Base-by-base conservation (phyloP, 495 filamentous ascomycete genomes). In the Aspergillus olivimuriae region DNA sequence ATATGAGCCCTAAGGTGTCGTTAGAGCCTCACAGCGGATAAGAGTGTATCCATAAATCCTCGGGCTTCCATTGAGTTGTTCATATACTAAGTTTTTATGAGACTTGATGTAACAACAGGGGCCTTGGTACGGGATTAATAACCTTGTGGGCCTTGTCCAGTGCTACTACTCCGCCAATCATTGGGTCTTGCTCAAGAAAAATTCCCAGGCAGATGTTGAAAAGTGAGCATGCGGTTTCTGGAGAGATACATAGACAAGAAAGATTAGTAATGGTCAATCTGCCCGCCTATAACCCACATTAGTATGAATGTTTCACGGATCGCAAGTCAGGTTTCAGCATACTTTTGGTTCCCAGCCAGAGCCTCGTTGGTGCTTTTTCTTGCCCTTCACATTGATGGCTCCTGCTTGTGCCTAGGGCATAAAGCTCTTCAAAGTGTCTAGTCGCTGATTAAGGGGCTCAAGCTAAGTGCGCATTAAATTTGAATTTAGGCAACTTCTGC, bases 231-330 rank as follows among this genome's bases (percentile, higher is more conserved):
- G 83, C 86, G 34, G 72, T 76, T 23, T 78, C 74, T 1, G 81
- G 62, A 0, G 81, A 76, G 9, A 88, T 70, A 56, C 81, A 89
- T 0, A 84, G 83, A 54, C 83, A 86, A 0, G 76, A 83, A 5
- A 91, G 69, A 49, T 91, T 85, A 23, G 89, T 71, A 39, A 91
- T 84, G 0, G 84, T 87, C 10, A 89, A 61, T 5, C 61, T 17
- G 77, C 81, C 15, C 61, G 72, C 44, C 82, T 74, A 12, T 7
- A 18, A 20, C 11, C 31, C 9, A 2, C 52, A 48, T n/a, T n/a
- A n/a, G n/a, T n/a, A n/a, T n/a, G n/a, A n/a, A n/a, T n/a, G n/a
- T n/a, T n/a, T n/a, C n/a, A n/a, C n/a, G n/a, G n/a, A n/a, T n/a
- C n/a, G n/a, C n/a, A n/a, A n/a, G n/a, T n/a, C n/a, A n/a, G n/a